These are phyloP conservation scores for Aspergillus steynii DNA, from an alignment of 495 filamentous ascomycete species.

Conservation along the genomic window DNA sequence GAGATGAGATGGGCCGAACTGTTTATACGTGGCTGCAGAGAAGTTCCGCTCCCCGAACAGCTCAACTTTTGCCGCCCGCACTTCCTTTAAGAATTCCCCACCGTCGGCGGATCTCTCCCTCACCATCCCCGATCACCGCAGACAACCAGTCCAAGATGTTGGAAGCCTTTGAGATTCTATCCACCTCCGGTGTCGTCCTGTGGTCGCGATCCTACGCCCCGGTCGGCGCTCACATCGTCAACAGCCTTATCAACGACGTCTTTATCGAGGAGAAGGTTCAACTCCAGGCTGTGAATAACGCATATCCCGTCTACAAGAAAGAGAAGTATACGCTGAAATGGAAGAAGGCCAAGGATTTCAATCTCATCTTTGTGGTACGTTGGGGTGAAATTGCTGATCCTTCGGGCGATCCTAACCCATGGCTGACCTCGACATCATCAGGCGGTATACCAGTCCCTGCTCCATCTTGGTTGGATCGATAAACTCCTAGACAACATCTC, in stretches of 20 bases:
- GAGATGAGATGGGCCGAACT: slow-evolving; percentile 19
- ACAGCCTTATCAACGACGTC: slow-evolving; percentile 92
- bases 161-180: slow-evolving; percentile 93
- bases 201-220: slow-evolving; percentile 89
- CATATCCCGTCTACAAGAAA: slow-evolving; percentile 70
- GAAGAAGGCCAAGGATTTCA: slow-evolving; percentile 87
- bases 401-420: slow-evolving; percentile 5
- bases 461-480: slow-evolving; percentile 96
- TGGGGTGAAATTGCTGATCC: slow-evolving; percentile 6
- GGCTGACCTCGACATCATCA: slow-evolving; percentile 39
- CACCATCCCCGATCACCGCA: slow-evolving; percentile 1
- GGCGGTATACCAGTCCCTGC: slow-evolving; percentile 94
- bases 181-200: slow-evolving; percentile 92
- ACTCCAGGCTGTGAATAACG: slow-evolving; percentile 42
- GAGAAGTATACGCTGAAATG: slow-evolving; percentile 96
- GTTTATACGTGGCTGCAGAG: slow-evolving; percentile 46
- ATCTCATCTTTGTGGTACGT: slow-evolving; percentile 91
- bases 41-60: slow-evolving; percentile 13
- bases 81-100: slow-evolving; percentile 29
- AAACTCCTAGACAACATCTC: slow-evolving; percentile 93
- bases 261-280: slow-evolving; percentile 91
- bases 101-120: slow-evolving; percentile 21
- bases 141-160: slow-evolving; percentile 58
- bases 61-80: slow-evolving; percentile 34
- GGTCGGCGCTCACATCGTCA: slow-evolving; percentile 79